Conservation (phyloP, 352 stramenopile species). For the Phytophthora crassamura region DNA sequence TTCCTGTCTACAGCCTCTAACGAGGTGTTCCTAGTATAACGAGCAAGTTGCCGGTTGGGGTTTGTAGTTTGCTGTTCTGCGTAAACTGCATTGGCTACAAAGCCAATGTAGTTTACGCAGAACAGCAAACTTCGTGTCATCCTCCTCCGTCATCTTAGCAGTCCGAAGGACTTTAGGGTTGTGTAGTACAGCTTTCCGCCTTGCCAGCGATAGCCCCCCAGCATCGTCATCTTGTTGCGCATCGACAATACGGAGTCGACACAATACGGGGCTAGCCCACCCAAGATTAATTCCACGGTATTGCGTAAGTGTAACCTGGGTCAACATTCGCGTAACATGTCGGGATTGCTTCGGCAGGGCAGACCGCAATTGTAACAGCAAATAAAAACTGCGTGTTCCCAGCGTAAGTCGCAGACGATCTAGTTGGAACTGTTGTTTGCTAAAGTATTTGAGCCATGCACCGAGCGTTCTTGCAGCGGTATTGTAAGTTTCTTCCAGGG, state of each 20-base stretch:
- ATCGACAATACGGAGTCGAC: constrained; percentile 11
- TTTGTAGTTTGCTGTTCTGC: constrained; percentile 2
- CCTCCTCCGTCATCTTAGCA: constrained; percentile 12
- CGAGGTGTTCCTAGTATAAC: too few relatives aligned
- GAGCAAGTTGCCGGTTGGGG: too few relatives aligned
- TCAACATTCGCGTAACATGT: too few relatives aligned
- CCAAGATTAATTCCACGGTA: too few relatives aligned
- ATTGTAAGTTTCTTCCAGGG: not conserved
- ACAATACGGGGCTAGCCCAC: not conserved
- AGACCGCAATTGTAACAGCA: too few relatives aligned
- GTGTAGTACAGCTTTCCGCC: constrained; percentile 7
- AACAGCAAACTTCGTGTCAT: not conserved
- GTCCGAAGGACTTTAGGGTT: constrained; percentile 11
- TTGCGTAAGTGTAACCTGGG: too few relatives aligned
- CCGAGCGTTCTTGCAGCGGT: not conserved
- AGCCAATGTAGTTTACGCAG: not conserved
- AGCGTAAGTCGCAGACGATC: too few relatives aligned
- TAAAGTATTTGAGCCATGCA: not conserved
- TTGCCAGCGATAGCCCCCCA: constrained; percentile 6
- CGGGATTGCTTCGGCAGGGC: too few relatives aligned
- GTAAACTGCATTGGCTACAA: not conserved
- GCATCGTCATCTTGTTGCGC: not conserved
- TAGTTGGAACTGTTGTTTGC: not conserved
- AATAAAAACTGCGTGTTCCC: too few relatives aligned
- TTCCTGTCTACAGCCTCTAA: too few relatives aligned